Evolutionary conservation across 2,329 filamentous ascomycete genomes (phyloP), one percentile per base, ranked within the genome.

Genomic region (Beauveria caledonica): DNA sequence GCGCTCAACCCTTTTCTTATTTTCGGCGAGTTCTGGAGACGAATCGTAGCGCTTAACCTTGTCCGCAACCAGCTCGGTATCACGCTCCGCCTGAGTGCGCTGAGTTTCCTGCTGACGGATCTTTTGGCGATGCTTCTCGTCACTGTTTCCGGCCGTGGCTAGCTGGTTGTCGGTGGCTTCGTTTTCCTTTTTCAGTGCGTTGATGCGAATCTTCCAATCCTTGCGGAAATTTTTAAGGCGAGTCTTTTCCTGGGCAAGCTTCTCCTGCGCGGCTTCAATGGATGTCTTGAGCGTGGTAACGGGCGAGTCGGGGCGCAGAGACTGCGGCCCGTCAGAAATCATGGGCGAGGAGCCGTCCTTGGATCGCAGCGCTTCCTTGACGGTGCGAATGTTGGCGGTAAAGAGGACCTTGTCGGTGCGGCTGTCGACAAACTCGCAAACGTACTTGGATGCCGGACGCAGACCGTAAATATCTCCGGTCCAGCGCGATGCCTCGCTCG

Each of bases 241-340:
- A 62, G 82, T 80, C 66, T 85, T 86, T 67, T 88, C 85, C 63
- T 92, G 88, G 25, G 82, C 77, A 36, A 92, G 78, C 71, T 87
- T 89, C 61, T 81, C 78, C 68, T 92, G 87, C 53, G 87, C 84
- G 11, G 86, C 84, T 51, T 84, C 84, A 66, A 92, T 90, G 2
- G 89, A 91, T 33, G 88, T 89, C 70, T 85, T 86, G 44, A 93
- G 79, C 2, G 89, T 92, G 10, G 88, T 90, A 10, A 85, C 86
- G 3, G 89, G 89, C 13, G 89, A 92, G 63, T 89, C 87, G 27
- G 89, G 88, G 53, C 87, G 85, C 39, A 88, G 80, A 19, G 83
- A 82, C 61, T 85, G 82, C 68, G 86, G 85, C 27, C 74, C 74
- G 58, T 74, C 74, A 17, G 79, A 68, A 53, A 73, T 64, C 17